Evolutionary conservation across 2,329 filamentous ascomycete genomes (phyloP).

Genomic region (Alternaria brassicicola): DNA sequence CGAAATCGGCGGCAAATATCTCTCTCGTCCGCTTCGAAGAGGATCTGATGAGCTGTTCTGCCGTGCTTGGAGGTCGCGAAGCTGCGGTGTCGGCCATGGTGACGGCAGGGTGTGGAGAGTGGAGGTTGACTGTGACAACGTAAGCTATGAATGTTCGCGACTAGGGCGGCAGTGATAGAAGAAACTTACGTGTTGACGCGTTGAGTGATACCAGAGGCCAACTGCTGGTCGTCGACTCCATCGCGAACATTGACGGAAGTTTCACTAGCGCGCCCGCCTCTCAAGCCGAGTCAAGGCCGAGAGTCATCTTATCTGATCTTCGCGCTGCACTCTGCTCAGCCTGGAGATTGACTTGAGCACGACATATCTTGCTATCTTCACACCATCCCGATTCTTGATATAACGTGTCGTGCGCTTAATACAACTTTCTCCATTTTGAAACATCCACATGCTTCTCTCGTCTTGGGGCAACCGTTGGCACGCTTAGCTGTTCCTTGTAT

Average conservation of each 20-base stretch:
- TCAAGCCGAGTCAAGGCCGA: conserved; percentile 3
- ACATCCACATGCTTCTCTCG: not conserved
- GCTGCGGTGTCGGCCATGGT: conserved; percentile 31
- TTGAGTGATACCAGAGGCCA: not conserved
- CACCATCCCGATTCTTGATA: not conserved
- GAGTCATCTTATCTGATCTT: conserved; percentile 11
- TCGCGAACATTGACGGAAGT: conserved; percentile 16
- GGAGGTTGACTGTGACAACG: not conserved
- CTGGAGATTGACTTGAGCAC: not conserved
- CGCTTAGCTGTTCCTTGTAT: not conserved
- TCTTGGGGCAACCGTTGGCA: not conserved
- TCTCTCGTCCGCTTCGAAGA: conserved; percentile 62
- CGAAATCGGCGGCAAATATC: conserved; percentile 61
- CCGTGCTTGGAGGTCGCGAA: conserved; percentile 23
- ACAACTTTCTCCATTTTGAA: not conserved
- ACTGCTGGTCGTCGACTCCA: conserved; percentile 8
- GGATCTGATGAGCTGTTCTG: conserved; percentile 44
- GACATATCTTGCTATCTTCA: not conserved
- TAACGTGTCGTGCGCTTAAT: not conserved
- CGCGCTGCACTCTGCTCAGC: not conserved
- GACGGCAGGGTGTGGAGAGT: not conserved
- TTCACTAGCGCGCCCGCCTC: conserved; percentile 16
- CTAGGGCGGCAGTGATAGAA: not conserved
- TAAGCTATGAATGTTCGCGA: not conserved
- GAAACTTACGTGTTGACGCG: conserved; percentile 2